A percentile compares a stretch with the other conserved stretches of the same genome.
Conservation (phyloP, 2,329 filamentous ascomycete species). For the Trichoderma aggressivum region DNA sequence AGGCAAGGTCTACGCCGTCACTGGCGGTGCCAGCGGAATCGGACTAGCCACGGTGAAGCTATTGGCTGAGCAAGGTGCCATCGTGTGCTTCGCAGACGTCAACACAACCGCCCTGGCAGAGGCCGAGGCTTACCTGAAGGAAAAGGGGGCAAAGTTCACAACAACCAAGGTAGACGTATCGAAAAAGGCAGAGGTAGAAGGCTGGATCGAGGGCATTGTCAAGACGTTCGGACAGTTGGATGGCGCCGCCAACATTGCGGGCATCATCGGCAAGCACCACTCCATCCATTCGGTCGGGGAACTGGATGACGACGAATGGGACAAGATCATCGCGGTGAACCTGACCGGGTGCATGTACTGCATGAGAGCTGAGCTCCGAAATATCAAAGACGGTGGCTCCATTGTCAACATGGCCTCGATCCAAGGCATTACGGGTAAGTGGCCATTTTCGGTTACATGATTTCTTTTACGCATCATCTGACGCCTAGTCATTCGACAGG, state of each 20-base stretch:
- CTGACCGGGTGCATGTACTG: conserved; percentile 52
- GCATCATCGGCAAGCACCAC: conserved; percentile 47
- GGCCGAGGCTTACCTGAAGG: conserved; percentile 32
- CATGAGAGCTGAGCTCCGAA: conserved; percentile 44
- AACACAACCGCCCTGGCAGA: conserved; percentile 29
- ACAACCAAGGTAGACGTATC: conserved; percentile 49
- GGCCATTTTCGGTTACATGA: not conserved
- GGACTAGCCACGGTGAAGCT: conserved; percentile 40
- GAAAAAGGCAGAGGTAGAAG: conserved; percentile 45
- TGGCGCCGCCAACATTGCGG: conserved; percentile 54
- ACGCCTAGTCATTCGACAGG: not conserved
- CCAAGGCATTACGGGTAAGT: conserved; percentile 43
- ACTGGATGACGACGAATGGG: conserved; percentile 47
- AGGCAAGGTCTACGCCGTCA: conserved; percentile 40
- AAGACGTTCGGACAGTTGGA: conserved; percentile 50
- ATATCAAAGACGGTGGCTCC: conserved; percentile 43
- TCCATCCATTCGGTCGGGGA: conserved; percentile 39
- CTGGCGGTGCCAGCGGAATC: conserved; percentile 44
- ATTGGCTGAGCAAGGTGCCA: conserved; percentile 36
- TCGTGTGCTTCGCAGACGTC: conserved; percentile 40
- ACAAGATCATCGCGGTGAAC: conserved; percentile 47
- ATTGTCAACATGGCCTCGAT: conserved; percentile 57
- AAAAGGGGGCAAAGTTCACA: conserved; percentile 25
- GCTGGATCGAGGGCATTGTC: conserved; percentile 48
- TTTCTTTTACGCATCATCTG: not conserved